Evolutionary conservation across 2,329 filamentous ascomycete species (phyloP).

Genomic region (Domatiomyces globalis): DNA sequence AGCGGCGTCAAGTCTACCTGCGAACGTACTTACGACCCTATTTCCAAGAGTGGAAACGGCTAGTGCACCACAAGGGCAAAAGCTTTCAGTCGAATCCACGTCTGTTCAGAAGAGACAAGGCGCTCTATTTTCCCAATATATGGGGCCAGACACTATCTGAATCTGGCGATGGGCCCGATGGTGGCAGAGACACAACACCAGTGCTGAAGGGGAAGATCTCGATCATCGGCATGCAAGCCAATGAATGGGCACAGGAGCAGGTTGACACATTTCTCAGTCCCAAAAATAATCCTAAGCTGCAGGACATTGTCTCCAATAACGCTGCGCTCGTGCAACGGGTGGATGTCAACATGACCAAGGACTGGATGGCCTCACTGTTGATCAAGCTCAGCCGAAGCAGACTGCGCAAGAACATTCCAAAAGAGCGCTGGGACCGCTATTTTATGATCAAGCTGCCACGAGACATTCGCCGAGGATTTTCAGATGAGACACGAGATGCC

Average conservation of each 20-base stretch:
- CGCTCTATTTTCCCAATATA: conserved; percentile 90
- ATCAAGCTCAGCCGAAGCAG: conserved; percentile 40
- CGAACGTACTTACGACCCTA: conserved; percentile 72
- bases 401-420: conserved; percentile 33
- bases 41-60: conserved; percentile 87
- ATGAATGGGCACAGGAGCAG: conserved; percentile 74
- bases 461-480: conserved; percentile 34
- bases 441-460: conserved; percentile 38
- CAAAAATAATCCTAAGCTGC: conserved; percentile 55
- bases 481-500: conserved; percentile 41
- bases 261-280: conserved; percentile 54
- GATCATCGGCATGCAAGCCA: conserved; percentile 68
- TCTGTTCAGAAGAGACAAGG: conserved; percentile 68
- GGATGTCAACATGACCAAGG: conserved; percentile 81
- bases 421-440: conserved; percentile 42
- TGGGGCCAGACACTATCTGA: conserved; percentile 56
- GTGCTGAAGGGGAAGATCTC: conserved; percentile 58
- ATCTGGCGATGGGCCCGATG: conserved; percentile 28
- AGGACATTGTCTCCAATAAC: conserved; percentile 42
- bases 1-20: conserved; percentile 62
- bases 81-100: conserved; percentile 73
- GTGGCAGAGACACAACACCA: conserved; percentile 57
- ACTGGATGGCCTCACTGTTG: conserved; percentile 48
- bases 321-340: conserved; percentile 54
- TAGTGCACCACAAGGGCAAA: conserved; percentile 72